Percentiles rank a stretch among this genome's conserved stretches.
Conservation (phyloP, 2,329 filamentous ascomycete genomes). For the Berkeleyomyces rouxiae region DNA sequence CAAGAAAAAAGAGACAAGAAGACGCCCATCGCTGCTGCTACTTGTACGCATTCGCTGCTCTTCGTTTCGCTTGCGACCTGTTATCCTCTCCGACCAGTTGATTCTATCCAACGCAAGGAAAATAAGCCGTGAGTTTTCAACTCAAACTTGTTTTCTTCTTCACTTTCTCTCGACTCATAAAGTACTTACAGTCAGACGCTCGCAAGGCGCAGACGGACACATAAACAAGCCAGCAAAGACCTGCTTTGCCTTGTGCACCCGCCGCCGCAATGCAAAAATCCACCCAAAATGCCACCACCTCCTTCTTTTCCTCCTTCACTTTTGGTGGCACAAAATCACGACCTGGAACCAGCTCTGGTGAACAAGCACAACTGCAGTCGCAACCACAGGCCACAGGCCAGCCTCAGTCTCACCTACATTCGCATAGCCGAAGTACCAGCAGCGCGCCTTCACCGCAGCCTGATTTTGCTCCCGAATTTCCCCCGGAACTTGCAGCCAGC, state of each 20-base stretch:
- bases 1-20: not conserved
- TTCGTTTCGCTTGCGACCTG: not conserved
- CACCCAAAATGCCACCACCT: conserved; percentile 21
- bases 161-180: not conserved
- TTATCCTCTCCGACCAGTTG: not conserved
- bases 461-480: conserved; percentile 12
- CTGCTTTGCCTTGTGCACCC: not conserved
- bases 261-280: conserved; percentile 10
- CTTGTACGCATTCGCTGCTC: not conserved
- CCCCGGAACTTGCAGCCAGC: conserved; percentile 11
- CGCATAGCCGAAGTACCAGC: conserved; percentile 14
- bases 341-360: conserved; percentile 24
- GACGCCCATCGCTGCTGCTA: not conserved
- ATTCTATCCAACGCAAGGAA: not conserved
- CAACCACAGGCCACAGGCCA: conserved; percentile 11
- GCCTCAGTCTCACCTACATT: conserved; percentile 11
- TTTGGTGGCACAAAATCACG: conserved; percentile 20
- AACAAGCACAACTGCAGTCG: conserved; percentile 10
- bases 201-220: not conserved
- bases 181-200: too few relatives aligned
- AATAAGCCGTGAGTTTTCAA: not conserved
- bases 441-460: conserved; percentile 11
- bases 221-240: not conserved
- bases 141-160: not conserved
- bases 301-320: conserved; percentile 21